Conservation (phyloP, 768 basidiomycete species). For the Mrakia blollopis region DNA sequence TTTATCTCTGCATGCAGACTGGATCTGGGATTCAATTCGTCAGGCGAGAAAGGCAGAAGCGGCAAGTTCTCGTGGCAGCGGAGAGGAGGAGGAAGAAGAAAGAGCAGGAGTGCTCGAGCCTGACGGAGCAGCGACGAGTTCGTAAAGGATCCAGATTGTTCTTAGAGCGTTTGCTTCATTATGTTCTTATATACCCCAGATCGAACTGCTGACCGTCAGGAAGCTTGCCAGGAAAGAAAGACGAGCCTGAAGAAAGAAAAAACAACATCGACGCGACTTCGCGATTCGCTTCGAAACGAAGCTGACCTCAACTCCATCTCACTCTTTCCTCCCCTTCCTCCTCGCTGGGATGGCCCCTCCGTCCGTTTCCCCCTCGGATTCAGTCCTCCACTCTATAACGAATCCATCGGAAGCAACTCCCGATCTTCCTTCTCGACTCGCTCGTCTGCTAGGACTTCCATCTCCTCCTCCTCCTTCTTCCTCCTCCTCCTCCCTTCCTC, state of each 20-base stretch:
- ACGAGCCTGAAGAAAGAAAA: neutral
- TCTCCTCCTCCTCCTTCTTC: neutral
- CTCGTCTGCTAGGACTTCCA: neutral
- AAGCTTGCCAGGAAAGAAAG: too few species aligned
- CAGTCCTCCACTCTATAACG: neutral
- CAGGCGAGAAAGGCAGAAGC: too few species aligned
- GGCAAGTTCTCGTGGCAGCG: too few species aligned
- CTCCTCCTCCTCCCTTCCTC: neutral
- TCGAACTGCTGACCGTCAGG: too few species aligned
- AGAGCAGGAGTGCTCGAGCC: too few species aligned
- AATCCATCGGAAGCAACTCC: neutral
- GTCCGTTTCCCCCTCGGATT: neutral
- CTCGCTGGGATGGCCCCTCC: neutral
- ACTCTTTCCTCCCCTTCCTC: neutral
- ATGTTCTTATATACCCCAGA: too few species aligned
- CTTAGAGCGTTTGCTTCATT: too few species aligned
- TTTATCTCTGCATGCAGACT: too few species aligned
- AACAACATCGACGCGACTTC: neutral
- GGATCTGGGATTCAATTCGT: too few species aligned
- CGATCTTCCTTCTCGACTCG: neutral
- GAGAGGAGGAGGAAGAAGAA: too few species aligned
- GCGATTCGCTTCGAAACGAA: neutral
- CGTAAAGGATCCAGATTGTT: too few species aligned
- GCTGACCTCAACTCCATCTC: neutral
- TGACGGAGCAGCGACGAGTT: too few species aligned